Evolutionary conservation across 306 rosid genomes (phyloP), one percentile per base, ranked within the genome.

Genomic region (Quillaja saponaria): DNA sequence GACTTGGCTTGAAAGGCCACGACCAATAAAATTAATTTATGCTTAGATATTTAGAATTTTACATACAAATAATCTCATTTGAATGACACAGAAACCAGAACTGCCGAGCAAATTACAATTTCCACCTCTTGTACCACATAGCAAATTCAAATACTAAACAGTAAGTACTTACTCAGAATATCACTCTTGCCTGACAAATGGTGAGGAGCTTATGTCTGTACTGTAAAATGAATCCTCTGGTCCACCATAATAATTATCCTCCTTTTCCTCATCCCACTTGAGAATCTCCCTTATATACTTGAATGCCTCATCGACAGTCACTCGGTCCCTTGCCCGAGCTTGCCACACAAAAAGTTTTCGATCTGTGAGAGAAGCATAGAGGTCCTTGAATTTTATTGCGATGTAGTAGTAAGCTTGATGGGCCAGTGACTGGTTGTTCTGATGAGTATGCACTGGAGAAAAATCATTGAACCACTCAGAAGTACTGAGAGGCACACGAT

Each of bases 361-460:
- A 13, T 77, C 66, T 0, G 95, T 85, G 71, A 89, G 72, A 51
- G 97, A 80, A 15, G 82, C 82, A 53, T 92, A 92, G 7, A 87
- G 95, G 76, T 92, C 97, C 74, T 92, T 92, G 77, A 89, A 92
- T 82, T 92, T 92, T 97, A 92, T 92, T 14, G 99, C 99, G 13
- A 89, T 78, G 21, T 86, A 92, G 83, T 84, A 92, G 72, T 87
- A 92, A 6, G 97, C 99, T 34, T 92, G 99, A 49, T 89, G 99
- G 7, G 95, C 87, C 41, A 89, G 74, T 48, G 96, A 77, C 55
- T 92, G 97, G 78, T 77, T 78, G 64, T 64, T 82, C 62, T 87
- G 78, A 35, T 83, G 80, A 0, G 87, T 84, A 18, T 58, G 81
- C 40, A 89, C 80, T 0, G 97, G 96, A 61, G 85, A 72, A 28